Conservation (phyloP, 1,284 basidiomycete genomes). For the Microbotryomycetes sp. region DNA sequence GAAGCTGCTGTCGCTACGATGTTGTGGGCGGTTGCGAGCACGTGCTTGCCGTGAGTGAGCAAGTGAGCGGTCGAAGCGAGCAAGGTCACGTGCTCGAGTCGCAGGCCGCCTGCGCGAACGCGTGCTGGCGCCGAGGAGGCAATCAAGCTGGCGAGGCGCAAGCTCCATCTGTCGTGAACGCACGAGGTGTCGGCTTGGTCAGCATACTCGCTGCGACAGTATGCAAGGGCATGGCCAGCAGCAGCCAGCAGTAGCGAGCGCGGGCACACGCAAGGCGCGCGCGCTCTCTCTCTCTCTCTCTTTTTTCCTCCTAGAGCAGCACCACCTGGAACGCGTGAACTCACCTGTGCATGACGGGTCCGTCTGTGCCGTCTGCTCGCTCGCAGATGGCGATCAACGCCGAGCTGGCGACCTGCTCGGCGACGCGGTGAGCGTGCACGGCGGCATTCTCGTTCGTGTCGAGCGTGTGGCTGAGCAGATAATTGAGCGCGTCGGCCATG, state of each 20-base stretch:
- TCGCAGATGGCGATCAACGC: slow-evolving; percentile 5
- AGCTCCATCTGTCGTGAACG: slow-evolving; percentile 16
- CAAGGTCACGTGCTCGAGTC: slow-evolving; percentile 17
- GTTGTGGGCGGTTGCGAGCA: slow-evolving; percentile 7
- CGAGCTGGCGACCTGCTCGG: not conserved
- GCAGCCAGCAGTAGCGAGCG: too few relatives aligned
- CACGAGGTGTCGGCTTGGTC: not conserved
- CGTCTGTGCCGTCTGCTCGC: slow-evolving; percentile 12
- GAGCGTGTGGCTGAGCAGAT: slow-evolving; percentile 18
- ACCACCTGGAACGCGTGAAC: too few relatives aligned
- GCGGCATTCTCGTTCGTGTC: slow-evolving; percentile 10
- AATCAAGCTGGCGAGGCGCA: slow-evolving; percentile 19
- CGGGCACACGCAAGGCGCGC: too few relatives aligned
- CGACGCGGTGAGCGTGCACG: not conserved
- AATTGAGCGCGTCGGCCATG: slow-evolving; percentile 2
- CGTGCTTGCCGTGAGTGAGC: slow-evolving; percentile 11
- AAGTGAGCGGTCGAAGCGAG: slow-evolving; percentile 12
- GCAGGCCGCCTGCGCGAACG: slow-evolving; percentile 19
- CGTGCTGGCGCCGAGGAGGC: slow-evolving; percentile 1
- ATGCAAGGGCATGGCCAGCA: not conserved
- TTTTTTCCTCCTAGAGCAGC: too few relatives aligned
- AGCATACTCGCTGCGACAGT: not conserved
- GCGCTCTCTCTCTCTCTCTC: too few relatives aligned
- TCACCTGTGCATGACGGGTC: slow-evolving; percentile 21
- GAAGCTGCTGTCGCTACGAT: too few relatives aligned